A percentile compares a stretch with the other conserved stretches of the same genome.
phyloP scores from a whole-genome alignment of 2,329 filamentous ascomycete species.

The Hypoxylon sp. region DNA sequence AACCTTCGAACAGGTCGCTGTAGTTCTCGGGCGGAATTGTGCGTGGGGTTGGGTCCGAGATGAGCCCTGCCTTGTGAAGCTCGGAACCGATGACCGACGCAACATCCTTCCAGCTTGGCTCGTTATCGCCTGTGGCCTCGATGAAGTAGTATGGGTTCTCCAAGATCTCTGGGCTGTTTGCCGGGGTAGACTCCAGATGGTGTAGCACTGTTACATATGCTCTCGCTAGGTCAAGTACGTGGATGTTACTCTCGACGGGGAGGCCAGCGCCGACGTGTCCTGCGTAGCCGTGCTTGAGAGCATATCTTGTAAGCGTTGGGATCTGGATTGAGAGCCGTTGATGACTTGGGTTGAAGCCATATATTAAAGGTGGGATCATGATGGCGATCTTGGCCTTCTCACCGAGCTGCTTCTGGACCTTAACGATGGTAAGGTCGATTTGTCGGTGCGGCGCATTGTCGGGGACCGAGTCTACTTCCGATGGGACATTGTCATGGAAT shows the following conservation, averaged over 20 bases:
- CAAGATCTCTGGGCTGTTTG: slow-evolving; percentile 50
- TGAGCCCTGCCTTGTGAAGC: slow-evolving; percentile 57
- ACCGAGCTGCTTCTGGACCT: slow-evolving; percentile 55
- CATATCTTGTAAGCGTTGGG: slow-evolving; percentile 63
- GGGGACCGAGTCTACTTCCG: slow-evolving; percentile 59
- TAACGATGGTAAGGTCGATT: slow-evolving; percentile 62
- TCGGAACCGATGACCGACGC: slow-evolving; percentile 57
- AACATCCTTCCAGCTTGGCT: slow-evolving; percentile 61
- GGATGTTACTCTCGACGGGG: slow-evolving; percentile 60
- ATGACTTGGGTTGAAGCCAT: slow-evolving; percentile 59
- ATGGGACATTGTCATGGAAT: slow-evolving; percentile 59
- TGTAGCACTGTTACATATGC: slow-evolving; percentile 63
- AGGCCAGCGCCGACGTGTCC: slow-evolving; percentile 62
- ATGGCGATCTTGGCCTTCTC: slow-evolving; percentile 62
- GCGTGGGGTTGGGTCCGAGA: slow-evolving; percentile 56
- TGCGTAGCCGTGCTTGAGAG: slow-evolving; percentile 63
- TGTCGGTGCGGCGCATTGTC: slow-evolving; percentile 61
- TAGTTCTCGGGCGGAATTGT: slow-evolving; percentile 57
- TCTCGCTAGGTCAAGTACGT: slow-evolving; percentile 63
- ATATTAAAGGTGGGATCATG: slow-evolving; percentile 64
- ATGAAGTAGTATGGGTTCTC: slow-evolving; percentile 66
- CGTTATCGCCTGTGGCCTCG: slow-evolving; percentile 58
- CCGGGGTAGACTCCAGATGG: slow-evolving; percentile 57
- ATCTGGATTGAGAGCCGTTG: slow-evolving; percentile 63
- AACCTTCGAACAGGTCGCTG: slow-evolving; percentile 58